These are phyloP conservation scores for Pichia membranifaciens DNA, from an alignment of 805 yeast genomes.

Conservation along the genomic window DNA sequence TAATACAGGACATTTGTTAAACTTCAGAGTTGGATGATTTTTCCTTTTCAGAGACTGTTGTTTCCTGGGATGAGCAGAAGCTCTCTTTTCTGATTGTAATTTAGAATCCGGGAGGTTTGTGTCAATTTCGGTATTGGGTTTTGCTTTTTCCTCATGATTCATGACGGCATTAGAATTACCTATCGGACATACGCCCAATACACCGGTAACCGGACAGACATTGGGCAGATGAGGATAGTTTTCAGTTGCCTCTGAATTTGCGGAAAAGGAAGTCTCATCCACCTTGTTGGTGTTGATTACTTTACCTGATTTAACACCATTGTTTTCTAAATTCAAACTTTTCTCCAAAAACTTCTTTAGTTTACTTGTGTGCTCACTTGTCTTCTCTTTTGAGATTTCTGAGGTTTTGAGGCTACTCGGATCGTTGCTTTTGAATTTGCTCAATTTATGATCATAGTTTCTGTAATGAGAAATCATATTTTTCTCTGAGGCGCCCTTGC, in stretches of 20 bases:
- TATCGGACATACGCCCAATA: slow-evolving; percentile 22
- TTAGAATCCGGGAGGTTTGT: neutral
- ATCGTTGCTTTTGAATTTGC: slow-evolving; percentile 19
- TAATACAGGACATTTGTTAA: slow-evolving; percentile 27
- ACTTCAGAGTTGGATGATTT: slow-evolving; percentile 6
- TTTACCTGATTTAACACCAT: slow-evolving; percentile 7
- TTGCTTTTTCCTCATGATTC: neutral
- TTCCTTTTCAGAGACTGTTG: neutral
- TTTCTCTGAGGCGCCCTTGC: slow-evolving; percentile 26
- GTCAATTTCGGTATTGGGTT: neutral
- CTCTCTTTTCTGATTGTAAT: neutral
- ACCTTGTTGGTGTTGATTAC: slow-evolving; percentile 4
- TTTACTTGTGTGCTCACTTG: slow-evolving; percentile 28
- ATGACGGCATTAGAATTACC: slow-evolving; percentile 4
- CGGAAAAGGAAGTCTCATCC: slow-evolving; percentile 4
- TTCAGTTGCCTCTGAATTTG: neutral
- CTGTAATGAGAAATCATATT: slow-evolving; percentile 29
- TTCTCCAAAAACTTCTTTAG: slow-evolving; percentile 30
- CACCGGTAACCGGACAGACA: slow-evolving; percentile 22
- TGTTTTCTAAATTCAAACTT: slow-evolving; percentile 13
- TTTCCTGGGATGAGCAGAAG: neutral
- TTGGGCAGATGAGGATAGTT: slow-evolving; percentile 4
- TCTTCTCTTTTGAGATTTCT: slow-evolving; percentile 22
- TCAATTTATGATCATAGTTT: slow-evolving; percentile 27
- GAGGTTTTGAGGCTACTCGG: slow-evolving; percentile 7